Percentiles rank a stretch among this genome's conserved stretches.
phyloP scores from a whole-genome alignment of 2,329 filamentous ascomycete species.

The Fusarium paranaense region DNA sequence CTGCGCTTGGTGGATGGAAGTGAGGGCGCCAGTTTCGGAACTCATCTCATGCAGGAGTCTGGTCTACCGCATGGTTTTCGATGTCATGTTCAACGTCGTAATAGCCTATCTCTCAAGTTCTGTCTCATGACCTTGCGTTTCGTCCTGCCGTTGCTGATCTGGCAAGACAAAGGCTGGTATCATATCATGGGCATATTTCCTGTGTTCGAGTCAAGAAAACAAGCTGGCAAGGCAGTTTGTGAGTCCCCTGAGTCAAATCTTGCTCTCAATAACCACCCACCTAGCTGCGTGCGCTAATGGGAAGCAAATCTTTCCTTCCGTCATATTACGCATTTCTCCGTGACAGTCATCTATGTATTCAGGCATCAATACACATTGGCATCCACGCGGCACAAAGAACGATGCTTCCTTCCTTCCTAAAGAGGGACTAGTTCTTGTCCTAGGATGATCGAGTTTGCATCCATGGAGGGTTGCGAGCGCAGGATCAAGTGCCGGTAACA shows the following conservation, averaged over 20 bases:
- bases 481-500: background rate
- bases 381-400: background rate
- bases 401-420: background rate
- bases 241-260: background rate
- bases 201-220: background rate
- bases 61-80: background rate
- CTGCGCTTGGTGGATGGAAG: background rate
- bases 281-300: background rate
- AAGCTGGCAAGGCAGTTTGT: background rate
- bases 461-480: background rate
- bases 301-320: background rate
- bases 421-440: background rate
- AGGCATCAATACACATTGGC: background rate
- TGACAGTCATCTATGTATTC: background rate
- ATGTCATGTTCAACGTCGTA: background rate
- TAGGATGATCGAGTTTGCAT: background rate
- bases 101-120: background rate
- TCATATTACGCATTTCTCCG: background rate
- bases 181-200: background rate
- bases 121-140: background rate
- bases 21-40: background rate
- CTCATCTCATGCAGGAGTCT: background rate
- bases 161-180: background rate
- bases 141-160: background rate
- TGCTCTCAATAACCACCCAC: background rate